Conservation (phyloP, 2,329 filamentous ascomycete genomes). For the Colletotrichum sojae region DNA sequence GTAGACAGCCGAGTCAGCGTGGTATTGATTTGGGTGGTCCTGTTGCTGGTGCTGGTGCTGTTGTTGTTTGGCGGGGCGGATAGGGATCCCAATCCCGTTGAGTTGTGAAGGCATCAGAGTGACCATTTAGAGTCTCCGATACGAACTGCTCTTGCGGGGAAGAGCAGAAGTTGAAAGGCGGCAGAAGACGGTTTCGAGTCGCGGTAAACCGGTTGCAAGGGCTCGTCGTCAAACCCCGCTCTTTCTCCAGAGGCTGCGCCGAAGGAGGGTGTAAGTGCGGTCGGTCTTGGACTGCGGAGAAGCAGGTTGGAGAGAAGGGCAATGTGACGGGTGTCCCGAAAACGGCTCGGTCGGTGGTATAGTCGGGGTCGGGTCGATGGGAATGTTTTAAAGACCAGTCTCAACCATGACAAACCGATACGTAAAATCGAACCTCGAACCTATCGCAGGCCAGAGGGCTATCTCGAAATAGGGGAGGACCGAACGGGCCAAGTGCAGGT, state of each 20-base stretch:
- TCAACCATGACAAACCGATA: slow-evolving; percentile 38
- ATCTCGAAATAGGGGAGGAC: slow-evolving; percentile 37
- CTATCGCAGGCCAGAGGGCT: slow-evolving; percentile 35
- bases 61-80: slow-evolving; percentile 52
- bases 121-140: slow-evolving; percentile 39
- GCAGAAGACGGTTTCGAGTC: slow-evolving; percentile 24
- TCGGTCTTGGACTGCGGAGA: slow-evolving; percentile 34
- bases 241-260: slow-evolving; percentile 37
- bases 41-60: slow-evolving; percentile 43
- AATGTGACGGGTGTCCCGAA: slow-evolving; percentile 32
- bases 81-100: slow-evolving; percentile 50
- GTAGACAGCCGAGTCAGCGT: slow-evolving; percentile 40
- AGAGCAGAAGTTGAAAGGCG: slow-evolving; percentile 31
- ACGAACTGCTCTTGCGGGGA: slow-evolving; percentile 30
- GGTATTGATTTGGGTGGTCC: slow-evolving; percentile 36
- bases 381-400: slow-evolving; percentile 33
- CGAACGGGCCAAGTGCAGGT: slow-evolving; percentile 38
- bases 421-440: slow-evolving; percentile 29
- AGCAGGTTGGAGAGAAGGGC: slow-evolving; percentile 21
- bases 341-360: slow-evolving; percentile 18
- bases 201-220: slow-evolving; percentile 29
- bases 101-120: slow-evolving; percentile 51
- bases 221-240: slow-evolving; percentile 42
- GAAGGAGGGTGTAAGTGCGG: slow-evolving; percentile 40
- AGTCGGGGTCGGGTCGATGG: slow-evolving; percentile 23